Base-by-base conservation (phyloP, 2,329 filamentous ascomycete genomes). In the Tolypocladium guangdongense region DNA sequence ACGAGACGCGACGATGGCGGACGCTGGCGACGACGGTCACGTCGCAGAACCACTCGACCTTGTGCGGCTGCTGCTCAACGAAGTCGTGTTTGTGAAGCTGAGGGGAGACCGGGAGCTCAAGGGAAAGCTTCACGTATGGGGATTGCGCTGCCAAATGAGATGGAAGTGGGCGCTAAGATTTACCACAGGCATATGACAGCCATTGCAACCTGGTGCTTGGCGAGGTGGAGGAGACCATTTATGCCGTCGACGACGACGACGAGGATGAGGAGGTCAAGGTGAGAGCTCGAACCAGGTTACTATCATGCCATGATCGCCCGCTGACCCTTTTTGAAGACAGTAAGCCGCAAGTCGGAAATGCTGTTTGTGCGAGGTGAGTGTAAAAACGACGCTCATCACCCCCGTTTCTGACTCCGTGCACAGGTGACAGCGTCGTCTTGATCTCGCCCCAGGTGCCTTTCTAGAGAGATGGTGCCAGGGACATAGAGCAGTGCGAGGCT, bases 291-390 rank as follows among this genome's bases (percentile, higher is more conserved):
- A 2, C 5, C 43, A 20, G 4, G 27, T 7, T 10, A 18, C 14
- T 1, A 7, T 18, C 6, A 11, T 12, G 24, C 12, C 22, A 7
- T 3, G 35, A 16, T 18, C 24, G 6, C 36, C n/a, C 35, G n/a
- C 57, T 63, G 30, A 65, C 53, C 1, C 4, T 24, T n/a, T 32
- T 20, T 50, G 6, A 58, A 95, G 88, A 96, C 91, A 16, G 83
- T 93, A 58, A 95, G 92, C 74, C 95, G 95, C 73, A 95, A 96
- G 71, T 95, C 90, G 45, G 93, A 97, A 69, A 99, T 99, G 93
- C 75, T 99, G 22, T 99, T 99, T 69, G 92, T 99, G 55, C 80
- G 93, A 88, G 92, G 91, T 92, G 74, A 58, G 80, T 70, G n/a
- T 47, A 27, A 7, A 39, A 12, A n/a, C 7, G 22, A 22, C 22